These are phyloP conservation scores for Neonectria punicea DNA, from an alignment of 2,329 filamentous ascomycete genomes.

Conservation along the genomic window DNA sequence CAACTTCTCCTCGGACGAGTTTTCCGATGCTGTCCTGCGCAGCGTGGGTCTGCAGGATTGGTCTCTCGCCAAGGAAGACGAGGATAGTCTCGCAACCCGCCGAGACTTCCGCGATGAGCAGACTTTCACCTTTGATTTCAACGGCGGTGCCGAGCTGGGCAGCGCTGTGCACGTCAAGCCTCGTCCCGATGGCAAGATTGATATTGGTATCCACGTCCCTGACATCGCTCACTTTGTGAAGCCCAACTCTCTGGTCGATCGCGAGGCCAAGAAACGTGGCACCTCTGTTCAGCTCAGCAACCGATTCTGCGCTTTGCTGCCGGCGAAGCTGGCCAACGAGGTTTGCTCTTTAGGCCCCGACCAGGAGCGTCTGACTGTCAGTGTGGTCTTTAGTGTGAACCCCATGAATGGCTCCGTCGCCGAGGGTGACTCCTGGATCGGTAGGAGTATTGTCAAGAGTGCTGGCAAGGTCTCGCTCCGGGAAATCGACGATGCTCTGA, in stretches of 20 bases:
- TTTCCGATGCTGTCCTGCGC: conserved; percentile 94
- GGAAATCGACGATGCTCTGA: conserved; percentile 85
- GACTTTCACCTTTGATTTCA: conserved; percentile 92
- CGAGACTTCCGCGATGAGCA: conserved; percentile 91
- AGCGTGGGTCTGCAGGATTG: conserved; percentile 94
- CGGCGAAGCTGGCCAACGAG: conserved; percentile 84
- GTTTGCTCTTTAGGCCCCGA: conserved; percentile 87
- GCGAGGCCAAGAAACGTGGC: conserved; percentile 97
- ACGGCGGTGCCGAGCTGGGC: conserved; percentile 87
- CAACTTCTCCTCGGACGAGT: conserved; percentile 98
- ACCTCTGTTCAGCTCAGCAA: conserved; percentile 96
- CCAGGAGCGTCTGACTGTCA: conserved; percentile 91
- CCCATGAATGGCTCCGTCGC: conserved; percentile 79
- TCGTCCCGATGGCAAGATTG: conserved; percentile 83
- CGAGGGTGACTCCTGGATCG: conserved; percentile 92
- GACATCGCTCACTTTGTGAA: conserved; percentile 98
- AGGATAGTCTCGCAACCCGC: conserved; percentile 76
- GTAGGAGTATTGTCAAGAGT: conserved; percentile 94
- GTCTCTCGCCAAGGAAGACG: conserved; percentile 86
- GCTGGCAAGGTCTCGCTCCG: conserved; percentile 84
- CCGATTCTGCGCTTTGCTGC: conserved; percentile 86
- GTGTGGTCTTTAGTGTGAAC: conserved; percentile 92
- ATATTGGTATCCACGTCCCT: conserved; percentile 94
- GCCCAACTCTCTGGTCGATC: conserved; percentile 91
- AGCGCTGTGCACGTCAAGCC: conserved; percentile 94